Evolutionary conservation across 257 asterid genomes (phyloP).

Genomic region (Plantago major): DNA sequence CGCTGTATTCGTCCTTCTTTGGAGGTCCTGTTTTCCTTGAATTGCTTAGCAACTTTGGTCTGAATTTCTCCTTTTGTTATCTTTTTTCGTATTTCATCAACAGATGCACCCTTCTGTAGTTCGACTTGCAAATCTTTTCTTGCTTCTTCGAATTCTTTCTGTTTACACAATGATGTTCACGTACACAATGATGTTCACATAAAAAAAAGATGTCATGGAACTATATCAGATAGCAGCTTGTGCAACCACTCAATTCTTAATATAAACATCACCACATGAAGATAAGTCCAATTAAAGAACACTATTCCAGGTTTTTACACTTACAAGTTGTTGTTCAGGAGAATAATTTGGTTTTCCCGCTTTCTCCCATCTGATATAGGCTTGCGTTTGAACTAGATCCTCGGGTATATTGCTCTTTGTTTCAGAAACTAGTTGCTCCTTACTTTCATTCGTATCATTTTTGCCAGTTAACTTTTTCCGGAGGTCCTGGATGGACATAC

Average conservation of each 20-base stretch:
- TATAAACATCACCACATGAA: neutral
- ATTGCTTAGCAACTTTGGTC: constrained; percentile 57
- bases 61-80: constrained; percentile 60
- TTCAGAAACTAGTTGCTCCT: constrained; percentile 39
- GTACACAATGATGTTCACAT: constrained; percentile 14
- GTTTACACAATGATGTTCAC: constrained; percentile 26
- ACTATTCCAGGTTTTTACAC: constrained; percentile 21
- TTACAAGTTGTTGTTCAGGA: constrained; percentile 74
- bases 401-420: constrained; percentile 53
- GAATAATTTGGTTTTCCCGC: constrained; percentile 87
- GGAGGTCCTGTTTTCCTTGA: constrained; percentile 29
- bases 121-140: constrained; percentile 76
- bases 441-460: constrained; percentile 35
- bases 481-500: constrained; percentile 63
- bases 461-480: constrained; percentile 59
- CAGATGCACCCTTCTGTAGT: constrained; percentile 63
- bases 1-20: constrained; percentile 61
- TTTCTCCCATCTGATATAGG: constrained; percentile 84
- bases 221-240: constrained; percentile 10
- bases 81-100: constrained; percentile 54
- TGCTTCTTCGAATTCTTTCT: constrained; percentile 91
- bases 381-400: constrained; percentile 73
- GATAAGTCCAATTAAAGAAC: constrained; percentile 7
- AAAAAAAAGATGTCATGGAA: neutral
- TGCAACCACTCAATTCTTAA: neutral